These are phyloP conservation scores for Lyophyllum atratum DNA, from an alignment of 768 basidiomycete species.

Conservation along the genomic window DNA sequence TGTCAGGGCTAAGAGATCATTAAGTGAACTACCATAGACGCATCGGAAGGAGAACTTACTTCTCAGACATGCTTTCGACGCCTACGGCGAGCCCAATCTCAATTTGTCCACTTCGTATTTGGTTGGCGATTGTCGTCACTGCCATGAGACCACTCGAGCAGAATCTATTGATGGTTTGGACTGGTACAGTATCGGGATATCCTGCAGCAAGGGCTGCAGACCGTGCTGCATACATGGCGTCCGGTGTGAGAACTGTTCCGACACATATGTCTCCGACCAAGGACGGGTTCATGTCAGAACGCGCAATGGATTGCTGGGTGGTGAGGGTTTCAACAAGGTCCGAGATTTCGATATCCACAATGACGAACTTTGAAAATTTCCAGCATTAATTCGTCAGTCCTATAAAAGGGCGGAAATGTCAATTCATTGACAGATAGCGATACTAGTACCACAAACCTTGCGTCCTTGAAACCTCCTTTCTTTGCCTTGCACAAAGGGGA, in stretches of 20 bases:
- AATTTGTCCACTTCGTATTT: conserved; percentile 77
- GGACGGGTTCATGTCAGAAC: conserved; percentile 61
- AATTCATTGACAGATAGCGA: conserved; percentile 6
- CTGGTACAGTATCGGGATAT: conserved; percentile 73
- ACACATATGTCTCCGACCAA: conserved; percentile 79
- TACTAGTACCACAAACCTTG: conserved; percentile 40
- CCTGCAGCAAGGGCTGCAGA: conserved; percentile 79
- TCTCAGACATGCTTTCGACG: conserved; percentile 85
- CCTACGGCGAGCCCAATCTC: conserved; percentile 80
- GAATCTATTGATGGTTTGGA: conserved; percentile 77
- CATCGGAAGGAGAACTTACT: conserved; percentile 40
- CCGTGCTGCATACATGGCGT: conserved; percentile 70
- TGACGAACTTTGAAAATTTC: conserved; percentile 73
- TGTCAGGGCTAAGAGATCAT: conserved; percentile 54
- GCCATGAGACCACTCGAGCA: conserved; percentile 90
- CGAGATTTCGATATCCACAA: background rate
- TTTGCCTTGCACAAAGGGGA: conserved; percentile 76
- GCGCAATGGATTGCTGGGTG: conserved; percentile 56
- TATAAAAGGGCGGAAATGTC: conserved; percentile 24
- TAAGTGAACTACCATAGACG: background rate
- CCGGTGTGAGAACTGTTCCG: conserved; percentile 71
- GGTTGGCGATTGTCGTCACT: conserved; percentile 72
- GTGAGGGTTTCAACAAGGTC: background rate
- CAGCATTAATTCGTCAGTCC: conserved; percentile 78
- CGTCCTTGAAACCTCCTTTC: conserved; percentile 77